Conservation (phyloP, 768 basidiomycete genomes). For the Russula sp. region DNA sequence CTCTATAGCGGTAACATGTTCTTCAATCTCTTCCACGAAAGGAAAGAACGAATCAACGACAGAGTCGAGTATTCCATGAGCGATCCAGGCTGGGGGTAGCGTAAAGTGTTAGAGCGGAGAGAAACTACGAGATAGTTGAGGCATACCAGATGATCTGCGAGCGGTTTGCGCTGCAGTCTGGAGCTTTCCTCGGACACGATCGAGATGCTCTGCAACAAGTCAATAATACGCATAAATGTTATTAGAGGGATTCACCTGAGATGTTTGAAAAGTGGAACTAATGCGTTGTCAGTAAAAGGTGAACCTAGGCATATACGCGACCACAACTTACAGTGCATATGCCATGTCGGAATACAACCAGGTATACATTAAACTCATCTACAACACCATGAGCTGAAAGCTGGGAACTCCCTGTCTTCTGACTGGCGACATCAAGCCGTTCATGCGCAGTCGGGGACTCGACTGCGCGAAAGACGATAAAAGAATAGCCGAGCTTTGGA, state of each 20-base stretch:
- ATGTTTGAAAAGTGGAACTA: conserved; percentile 92
- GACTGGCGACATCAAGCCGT: conserved; percentile 31
- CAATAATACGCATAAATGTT: conserved; percentile 10
- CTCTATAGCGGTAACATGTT: conserved; percentile 40
- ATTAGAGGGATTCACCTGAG: conserved; percentile 39
- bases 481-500: conserved; percentile 85
- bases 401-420: conserved; percentile 22
- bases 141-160: conserved; percentile 67
- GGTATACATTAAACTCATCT: conserved; percentile 79
- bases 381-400: conserved; percentile 40
- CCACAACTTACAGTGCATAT: conserved; percentile 58
- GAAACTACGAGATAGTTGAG: background rate
- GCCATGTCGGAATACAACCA: conserved; percentile 85
- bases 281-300: background rate
- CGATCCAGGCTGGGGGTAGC: conserved; percentile 73
- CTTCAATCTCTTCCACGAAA: conserved; percentile 75
- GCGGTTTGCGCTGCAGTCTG: conserved; percentile 53
- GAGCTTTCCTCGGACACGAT: conserved; percentile 68
- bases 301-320: background rate
- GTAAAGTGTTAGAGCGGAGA: background rate
- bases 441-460: conserved; percentile 48
- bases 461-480: conserved; percentile 80
- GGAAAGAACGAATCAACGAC: conserved; percentile 94
- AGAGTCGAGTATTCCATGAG: conserved; percentile 86
- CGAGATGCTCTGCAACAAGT: conserved; percentile 55